A percentile compares a stretch with the other conserved stretches of the same genome.
phyloP scores from a whole-genome alignment of 2,329 filamentous ascomycete genomes.

The Penicillium sclerotigenum region DNA sequence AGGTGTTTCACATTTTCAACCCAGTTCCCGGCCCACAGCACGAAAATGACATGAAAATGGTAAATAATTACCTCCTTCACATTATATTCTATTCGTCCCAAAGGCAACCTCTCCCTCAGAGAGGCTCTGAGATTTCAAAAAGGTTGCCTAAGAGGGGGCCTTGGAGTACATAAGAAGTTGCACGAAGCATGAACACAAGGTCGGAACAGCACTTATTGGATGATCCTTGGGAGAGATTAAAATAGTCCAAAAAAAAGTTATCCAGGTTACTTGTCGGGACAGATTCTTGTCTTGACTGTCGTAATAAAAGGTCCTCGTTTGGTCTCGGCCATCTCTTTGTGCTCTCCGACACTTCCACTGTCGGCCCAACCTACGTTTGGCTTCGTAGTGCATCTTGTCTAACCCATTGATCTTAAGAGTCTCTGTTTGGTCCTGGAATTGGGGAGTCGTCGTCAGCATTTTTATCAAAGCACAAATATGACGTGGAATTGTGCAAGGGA shows the following conservation, averaged over 20 bases:
- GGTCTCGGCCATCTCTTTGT: slow-evolving; percentile 10
- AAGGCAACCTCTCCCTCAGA: neutral
- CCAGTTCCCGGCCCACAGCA: neutral
- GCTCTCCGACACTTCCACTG: slow-evolving; percentile 12
- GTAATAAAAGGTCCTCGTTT: neutral
- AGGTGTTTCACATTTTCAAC: slow-evolving; percentile 11
- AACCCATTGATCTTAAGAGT: neutral
- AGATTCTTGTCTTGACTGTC: slow-evolving; percentile 8
- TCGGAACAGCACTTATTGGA: slow-evolving; percentile 20
- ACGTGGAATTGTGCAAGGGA: neutral
- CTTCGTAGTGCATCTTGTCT: neutral
- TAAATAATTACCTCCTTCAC: neutral
- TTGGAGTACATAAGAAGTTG: neutral
- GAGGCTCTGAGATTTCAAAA: neutral
- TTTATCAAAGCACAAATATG: neutral
- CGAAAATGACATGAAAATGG: neutral
- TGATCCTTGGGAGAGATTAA: slow-evolving; percentile 2
- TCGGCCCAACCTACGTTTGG: slow-evolving; percentile 1
- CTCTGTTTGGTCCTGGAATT: neutral
- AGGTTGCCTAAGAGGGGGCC: neutral
- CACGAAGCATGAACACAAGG: slow-evolving; percentile 8
- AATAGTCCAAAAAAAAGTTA: slow-evolving; percentile 6
- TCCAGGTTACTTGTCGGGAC: neutral
- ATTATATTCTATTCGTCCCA: neutral
- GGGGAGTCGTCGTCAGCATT: neutral